Evolutionary conservation across 768 basidiomycete genomes (phyloP).

Genomic region (Amanita exitialis): DNA sequence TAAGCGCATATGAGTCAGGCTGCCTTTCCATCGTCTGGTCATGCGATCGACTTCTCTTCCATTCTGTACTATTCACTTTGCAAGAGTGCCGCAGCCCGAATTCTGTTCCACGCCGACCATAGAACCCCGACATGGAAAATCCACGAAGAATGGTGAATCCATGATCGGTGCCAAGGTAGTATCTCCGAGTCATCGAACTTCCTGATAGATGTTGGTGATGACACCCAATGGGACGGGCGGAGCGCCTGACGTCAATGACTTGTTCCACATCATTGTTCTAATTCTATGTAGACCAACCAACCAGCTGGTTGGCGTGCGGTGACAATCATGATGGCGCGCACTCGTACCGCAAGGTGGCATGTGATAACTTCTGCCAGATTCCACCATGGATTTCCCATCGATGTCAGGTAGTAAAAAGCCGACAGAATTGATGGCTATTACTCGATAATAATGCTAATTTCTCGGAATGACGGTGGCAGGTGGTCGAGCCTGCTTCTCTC

Average conservation of each 20-base stretch:
- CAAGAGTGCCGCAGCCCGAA: not conserved
- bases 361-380: not conserved
- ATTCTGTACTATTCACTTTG: not conserved
- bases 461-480: constrained; percentile 1
- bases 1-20: not conserved
- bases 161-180: not conserved
- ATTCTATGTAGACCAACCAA: no score
- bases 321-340: no score
- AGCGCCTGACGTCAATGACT: not conserved
- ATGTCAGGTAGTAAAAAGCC: not conserved
- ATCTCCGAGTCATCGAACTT: not conserved
- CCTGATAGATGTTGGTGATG: not conserved
- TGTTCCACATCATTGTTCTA: not conserved
- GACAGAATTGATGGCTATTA: not conserved
- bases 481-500: not conserved
- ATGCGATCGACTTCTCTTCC: not conserved
- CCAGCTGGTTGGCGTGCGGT: no score
- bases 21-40: not conserved
- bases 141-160: not conserved
- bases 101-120: not conserved
- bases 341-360: no score
- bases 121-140: not conserved
- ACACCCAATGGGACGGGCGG: not conserved
- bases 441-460: not conserved
- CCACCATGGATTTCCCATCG: not conserved